Conservation (phyloP, 192 early-diverging fungal species). For the Podochytrium sp. region DNA sequence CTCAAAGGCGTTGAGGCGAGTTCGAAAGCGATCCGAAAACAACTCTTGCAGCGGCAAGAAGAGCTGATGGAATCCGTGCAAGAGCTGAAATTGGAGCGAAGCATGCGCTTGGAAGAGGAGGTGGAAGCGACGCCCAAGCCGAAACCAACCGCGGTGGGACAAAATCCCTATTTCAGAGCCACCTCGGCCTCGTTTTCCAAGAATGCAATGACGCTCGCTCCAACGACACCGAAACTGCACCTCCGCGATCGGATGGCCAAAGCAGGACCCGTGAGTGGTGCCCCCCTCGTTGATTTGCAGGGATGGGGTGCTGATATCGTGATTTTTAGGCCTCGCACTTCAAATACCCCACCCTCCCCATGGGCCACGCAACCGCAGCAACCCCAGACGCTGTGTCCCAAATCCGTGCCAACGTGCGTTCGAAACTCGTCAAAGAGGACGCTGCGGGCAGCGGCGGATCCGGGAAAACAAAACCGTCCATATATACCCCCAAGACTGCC, state of each 20-base stretch:
- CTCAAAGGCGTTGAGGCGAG: not conserved
- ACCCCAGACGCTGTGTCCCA: not conserved
- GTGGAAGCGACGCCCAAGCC: too few relatives aligned
- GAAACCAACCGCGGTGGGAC: too few relatives aligned
- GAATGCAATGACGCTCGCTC: not conserved
- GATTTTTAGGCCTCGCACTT: not conserved
- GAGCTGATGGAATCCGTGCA: not conserved
- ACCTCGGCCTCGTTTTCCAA: too few relatives aligned
- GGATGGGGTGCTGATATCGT: not conserved
- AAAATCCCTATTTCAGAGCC: not conserved
- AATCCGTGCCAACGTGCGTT: not conserved
- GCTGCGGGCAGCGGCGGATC: not conserved
- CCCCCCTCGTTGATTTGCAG: not conserved
- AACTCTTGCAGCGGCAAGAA: not conserved
- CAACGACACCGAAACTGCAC: conserved; percentile 4
- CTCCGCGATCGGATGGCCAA: conserved; percentile 14
- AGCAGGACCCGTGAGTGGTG: not conserved
- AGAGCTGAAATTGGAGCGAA: conserved; percentile 3
- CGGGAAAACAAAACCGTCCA: not conserved
- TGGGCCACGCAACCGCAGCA: not conserved
- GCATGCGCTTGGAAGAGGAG: not conserved
- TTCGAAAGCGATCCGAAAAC: not conserved
- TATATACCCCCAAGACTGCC: not conserved
- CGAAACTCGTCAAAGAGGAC: not conserved
- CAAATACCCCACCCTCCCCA: not conserved